Base-by-base conservation (phyloP, 305 asterid species). In the Ilex paraguariensis region DNA sequence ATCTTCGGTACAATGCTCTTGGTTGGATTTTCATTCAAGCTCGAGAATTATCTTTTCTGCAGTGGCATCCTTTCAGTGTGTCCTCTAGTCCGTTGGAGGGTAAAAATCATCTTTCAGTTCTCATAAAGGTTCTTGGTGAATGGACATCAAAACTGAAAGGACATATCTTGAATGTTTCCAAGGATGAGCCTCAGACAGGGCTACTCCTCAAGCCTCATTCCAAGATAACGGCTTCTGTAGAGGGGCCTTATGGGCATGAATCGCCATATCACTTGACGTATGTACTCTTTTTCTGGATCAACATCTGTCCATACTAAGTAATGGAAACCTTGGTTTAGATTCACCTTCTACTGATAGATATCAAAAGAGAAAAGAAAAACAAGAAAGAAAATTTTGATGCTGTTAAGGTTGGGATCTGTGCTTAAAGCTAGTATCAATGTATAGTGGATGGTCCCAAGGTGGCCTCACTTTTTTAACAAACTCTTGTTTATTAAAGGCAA, bases 31-130 rank as follows among this genome's bases (percentile, higher is more conserved):
- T 86, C 45, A 75, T 91, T 57, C 97, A 88, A 82, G 72, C 88
- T 58, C 90, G 91, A 0, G 87, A 88, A 53, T 70, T 88, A 48
- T 91, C 98, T 39, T 84, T 81, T 72, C 81, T 91, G 36, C 96
- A 91, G 56, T 91, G 96, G 98, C 98, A 91, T 67, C 98, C 96
- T 13, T 91, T 91, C 56, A 88, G 97, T 62, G 96, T 91, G 55
- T 84, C 95, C 21, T 91, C 98, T 6, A 86, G 93, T 59, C 96
- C 98, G 17, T 78, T 84, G 45, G 91, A 86, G 2, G 95, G 93
- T 17, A 77, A 80, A 54, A 54, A 80, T 56, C 96, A 87, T 70
- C 57, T 91, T 28, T 84, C 90, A 0, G 55, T 91, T 66, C 89
- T 91, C 15, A 81, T 91, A 51, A 91, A 91, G 77, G 95, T 84